Evolutionary conservation across 2,329 filamentous ascomycete genomes (phyloP).

Genomic region (Aureobasidium sp.): DNA sequence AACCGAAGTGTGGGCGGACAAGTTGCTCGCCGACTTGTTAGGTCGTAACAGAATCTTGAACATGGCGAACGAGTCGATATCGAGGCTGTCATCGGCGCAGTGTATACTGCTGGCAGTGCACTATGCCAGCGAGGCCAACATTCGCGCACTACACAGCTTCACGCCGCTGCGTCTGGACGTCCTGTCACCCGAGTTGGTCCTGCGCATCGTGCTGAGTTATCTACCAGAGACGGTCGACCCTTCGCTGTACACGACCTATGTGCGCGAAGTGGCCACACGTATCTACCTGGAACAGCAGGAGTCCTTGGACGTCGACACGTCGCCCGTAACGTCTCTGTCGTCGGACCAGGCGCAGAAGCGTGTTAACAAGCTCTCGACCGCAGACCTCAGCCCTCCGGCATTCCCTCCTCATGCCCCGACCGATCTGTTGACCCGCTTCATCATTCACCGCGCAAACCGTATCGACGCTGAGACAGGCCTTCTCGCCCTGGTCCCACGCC

Average conservation of each 20-base stretch:
- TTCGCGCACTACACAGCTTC: constrained; percentile 53
- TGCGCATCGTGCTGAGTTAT: constrained; percentile 67
- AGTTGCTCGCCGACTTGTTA: not conserved
- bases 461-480: constrained; percentile 67
- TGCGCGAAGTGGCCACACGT: constrained; percentile 48
- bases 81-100: constrained; percentile 53
- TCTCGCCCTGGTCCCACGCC: constrained; percentile 54
- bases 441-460: constrained; percentile 58
- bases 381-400: constrained; percentile 46
- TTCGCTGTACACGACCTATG: constrained; percentile 50
- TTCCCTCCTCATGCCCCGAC: constrained; percentile 39
- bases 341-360: constrained; percentile 57
- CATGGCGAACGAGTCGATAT: constrained; percentile 14
- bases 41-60: not conserved
- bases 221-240: constrained; percentile 64
- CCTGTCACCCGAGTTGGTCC: constrained; percentile 54
- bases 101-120: constrained; percentile 65
- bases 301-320: constrained; percentile 43
- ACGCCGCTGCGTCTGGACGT: constrained; percentile 47
- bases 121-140: constrained; percentile 56
- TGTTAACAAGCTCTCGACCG: constrained; percentile 53
- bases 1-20: not conserved
- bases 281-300: constrained; percentile 36
- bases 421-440: constrained; percentile 53
- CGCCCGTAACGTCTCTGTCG: constrained; percentile 48